phyloP scores from a whole-genome alignment of 1,284 basidiomycete genomes.

The Apiotrichum gamsii region DNA sequence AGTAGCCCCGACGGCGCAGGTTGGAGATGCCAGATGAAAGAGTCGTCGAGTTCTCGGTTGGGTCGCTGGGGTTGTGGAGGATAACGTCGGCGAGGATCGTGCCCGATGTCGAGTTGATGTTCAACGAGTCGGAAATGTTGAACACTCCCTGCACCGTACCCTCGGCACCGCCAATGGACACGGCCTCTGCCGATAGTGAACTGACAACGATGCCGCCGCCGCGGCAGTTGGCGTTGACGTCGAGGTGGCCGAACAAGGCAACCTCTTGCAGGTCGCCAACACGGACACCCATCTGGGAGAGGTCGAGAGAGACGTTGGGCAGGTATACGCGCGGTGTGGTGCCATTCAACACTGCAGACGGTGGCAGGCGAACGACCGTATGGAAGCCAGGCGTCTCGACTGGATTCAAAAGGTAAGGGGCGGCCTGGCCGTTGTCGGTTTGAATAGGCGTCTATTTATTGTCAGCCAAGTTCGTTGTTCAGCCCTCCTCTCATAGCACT shows the following conservation, averaged over 20 bases:
- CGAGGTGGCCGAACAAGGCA: conserved; percentile 29
- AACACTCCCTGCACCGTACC: conserved; percentile 39
- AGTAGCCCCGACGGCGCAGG: too few species aligned
- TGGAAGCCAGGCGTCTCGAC: conserved; percentile 31
- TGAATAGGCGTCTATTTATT: conserved; percentile 27
- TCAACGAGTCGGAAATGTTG: conserved; percentile 38
- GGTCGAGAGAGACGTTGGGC: conserved; percentile 20
- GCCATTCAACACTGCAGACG: conserved; percentile 15
- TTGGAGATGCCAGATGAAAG: conserved; percentile 8
- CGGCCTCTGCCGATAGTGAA: conserved; percentile 29
- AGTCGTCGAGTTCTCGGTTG: conserved; percentile 15
- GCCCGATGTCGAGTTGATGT: conserved; percentile 39
- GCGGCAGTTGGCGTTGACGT: conserved; percentile 16
- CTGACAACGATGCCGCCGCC: conserved; percentile 34
- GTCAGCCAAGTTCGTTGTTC: not conserved
- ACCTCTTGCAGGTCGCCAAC: conserved; percentile 35
- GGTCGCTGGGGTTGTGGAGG: conserved; percentile 26
- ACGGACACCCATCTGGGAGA: conserved; percentile 39
- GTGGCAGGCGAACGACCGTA: conserved; percentile 37
- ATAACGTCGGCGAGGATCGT: conserved; percentile 38
- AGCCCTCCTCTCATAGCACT: conserved; percentile 3
- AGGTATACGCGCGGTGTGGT: conserved; percentile 15
- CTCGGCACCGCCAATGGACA: conserved; percentile 27
- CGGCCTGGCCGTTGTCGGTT: conserved; percentile 29
- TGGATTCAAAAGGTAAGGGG: conserved; percentile 29